Evolutionary conservation across 139 green algal species (phyloP), one percentile per base, ranked within the genome.

Genomic region (Ettlia oleoabundans): DNA sequence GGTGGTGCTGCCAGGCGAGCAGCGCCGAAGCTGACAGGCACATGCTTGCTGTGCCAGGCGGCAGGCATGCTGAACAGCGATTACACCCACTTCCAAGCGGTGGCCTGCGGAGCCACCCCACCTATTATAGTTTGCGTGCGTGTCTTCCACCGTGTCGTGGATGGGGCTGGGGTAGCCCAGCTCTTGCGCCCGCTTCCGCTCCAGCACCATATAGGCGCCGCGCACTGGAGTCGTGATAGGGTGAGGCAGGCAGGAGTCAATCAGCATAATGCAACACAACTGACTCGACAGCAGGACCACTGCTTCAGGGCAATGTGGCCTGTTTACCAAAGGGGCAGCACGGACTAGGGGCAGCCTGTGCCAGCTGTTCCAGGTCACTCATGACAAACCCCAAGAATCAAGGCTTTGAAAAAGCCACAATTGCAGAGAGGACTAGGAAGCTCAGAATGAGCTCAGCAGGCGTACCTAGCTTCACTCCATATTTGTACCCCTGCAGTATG

Each of bases 201-300:
- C 94, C 70, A 95, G 74, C 21, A 93, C 78, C 88, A 95, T 93
- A 88, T 94, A 93, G 0, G 92, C 90, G 22, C 89, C 89, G 2
- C 94, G 85, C 78, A 98, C 95, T 80, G 71, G 32, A n/a, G 1
- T n/a, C n/a, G 28, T 69, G 63, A 32, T 28, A 4, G 4, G n/a
- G 63, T 32, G 28, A 58, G 47, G 47, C 13, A 24, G 47, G 47
- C 47, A 58, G 47, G 47, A 15, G 13, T 24, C 47, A 58, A 58
- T 15, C 10, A 58, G 47, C 47, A 58, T 10, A 10, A 15, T 15
- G 47, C 47, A 58, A 24, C 47, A 58, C 47, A 58, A 15, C 47
- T 24, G 47, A 15, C 47, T 10, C 10, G 47, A 15, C 47, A 58
- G 47, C 13, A 10, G 15, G 47, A 15, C 47, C 47, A 58, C 47